phyloP scores from a whole-genome alignment of 352 stramenopile species.

The Phytophthora lateralis region DNA sequence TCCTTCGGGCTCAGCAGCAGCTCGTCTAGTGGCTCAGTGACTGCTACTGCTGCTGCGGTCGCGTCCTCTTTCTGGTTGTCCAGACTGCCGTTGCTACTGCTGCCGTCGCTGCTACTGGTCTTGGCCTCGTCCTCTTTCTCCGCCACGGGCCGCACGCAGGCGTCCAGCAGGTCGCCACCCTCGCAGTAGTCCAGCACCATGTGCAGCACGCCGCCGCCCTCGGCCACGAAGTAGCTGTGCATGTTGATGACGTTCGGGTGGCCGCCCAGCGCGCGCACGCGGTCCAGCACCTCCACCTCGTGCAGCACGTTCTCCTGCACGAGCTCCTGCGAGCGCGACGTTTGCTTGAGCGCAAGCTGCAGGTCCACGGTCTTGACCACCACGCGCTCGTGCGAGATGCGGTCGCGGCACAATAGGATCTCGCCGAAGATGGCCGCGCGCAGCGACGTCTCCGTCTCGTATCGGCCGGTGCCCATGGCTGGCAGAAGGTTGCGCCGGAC shows the following conservation, averaged over 20 bases:
- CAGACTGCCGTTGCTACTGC: not conserved
- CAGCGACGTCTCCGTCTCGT: conserved; percentile 51
- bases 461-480: conserved; percentile 38
- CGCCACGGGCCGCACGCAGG: conserved; percentile 38
- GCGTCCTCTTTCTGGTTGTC: conserved; percentile 7
- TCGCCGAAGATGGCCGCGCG: conserved; percentile 72
- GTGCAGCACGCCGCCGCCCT: conserved; percentile 51
- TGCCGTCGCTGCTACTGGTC: conserved; percentile 5
- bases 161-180: conserved; percentile 72
- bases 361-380: conserved; percentile 79
- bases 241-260: conserved; percentile 79
- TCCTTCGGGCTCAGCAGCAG: conserved; percentile 9
- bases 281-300: conserved; percentile 71
- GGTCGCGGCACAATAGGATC: conserved; percentile 68
- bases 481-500: not conserved
- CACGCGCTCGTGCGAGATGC: conserved; percentile 55
- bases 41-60: not conserved
- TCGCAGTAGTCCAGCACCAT: conserved; percentile 85
- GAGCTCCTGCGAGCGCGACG: conserved; percentile 49
- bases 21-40: not conserved
- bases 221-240: conserved; percentile 68
- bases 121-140: conserved; percentile 5
- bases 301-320: conserved; percentile 76
- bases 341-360: conserved; percentile 54
- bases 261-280: conserved; percentile 54